A percentile compares a stretch with the other conserved stretches of the same genome.
Evolutionary conservation across 495 filamentous ascomycete species (phyloP).

Genomic region (Penicillium turbatum): DNA sequence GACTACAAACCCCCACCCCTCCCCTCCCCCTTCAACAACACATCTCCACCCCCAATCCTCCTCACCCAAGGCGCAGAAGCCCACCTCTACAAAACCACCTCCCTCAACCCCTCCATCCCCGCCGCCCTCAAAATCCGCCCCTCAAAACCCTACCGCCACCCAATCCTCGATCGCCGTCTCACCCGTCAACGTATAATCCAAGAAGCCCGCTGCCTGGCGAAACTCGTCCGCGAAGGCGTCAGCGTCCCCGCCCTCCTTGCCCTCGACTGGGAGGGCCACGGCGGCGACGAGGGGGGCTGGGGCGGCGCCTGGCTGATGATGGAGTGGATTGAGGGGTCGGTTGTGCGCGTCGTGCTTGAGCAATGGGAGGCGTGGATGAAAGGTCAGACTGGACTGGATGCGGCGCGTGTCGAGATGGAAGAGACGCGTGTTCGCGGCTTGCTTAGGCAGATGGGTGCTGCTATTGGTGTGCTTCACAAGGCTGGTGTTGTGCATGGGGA

Average conservation of each 20-base stretch:
- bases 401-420: slow-evolving; percentile 33
- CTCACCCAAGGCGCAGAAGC: slow-evolving; percentile 94
- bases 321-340: slow-evolving; percentile 82
- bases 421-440: slow-evolving; percentile 48
- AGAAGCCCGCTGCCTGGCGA: slow-evolving; percentile 79
- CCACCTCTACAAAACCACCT: slow-evolving; percentile 82
- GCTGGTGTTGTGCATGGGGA: slow-evolving; percentile 89
- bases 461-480: slow-evolving; percentile 75
- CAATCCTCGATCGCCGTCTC: slow-evolving; percentile 79
- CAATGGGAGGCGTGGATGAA: slow-evolving; percentile 51
- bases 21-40: slow-evolving; percentile 61
- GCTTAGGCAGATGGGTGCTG: slow-evolving; percentile 67
- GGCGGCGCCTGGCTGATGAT: slow-evolving; percentile 76
- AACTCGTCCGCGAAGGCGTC: slow-evolving; percentile 70
- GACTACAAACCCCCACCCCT: slow-evolving; percentile 48
- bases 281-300: slow-evolving; percentile 41
- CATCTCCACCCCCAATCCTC: slow-evolving; percentile 52
- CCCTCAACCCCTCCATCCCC: slow-evolving; percentile 62
- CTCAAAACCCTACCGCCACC: slow-evolving; percentile 88
- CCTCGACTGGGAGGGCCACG: slow-evolving; percentile 57
- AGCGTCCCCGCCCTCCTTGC: slow-evolving; percentile 72
- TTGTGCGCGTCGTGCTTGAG: slow-evolving; percentile 64
- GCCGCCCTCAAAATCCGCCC: slow-evolving; percentile 92
- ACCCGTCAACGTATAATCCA: slow-evolving; percentile 80
- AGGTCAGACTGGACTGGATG: slow-evolving; percentile 16